Evolutionary conservation across 1,284 basidiomycete species (phyloP), one percentile per base, ranked within the genome.

Genomic region (Gastroboletus turbinatus): DNA sequence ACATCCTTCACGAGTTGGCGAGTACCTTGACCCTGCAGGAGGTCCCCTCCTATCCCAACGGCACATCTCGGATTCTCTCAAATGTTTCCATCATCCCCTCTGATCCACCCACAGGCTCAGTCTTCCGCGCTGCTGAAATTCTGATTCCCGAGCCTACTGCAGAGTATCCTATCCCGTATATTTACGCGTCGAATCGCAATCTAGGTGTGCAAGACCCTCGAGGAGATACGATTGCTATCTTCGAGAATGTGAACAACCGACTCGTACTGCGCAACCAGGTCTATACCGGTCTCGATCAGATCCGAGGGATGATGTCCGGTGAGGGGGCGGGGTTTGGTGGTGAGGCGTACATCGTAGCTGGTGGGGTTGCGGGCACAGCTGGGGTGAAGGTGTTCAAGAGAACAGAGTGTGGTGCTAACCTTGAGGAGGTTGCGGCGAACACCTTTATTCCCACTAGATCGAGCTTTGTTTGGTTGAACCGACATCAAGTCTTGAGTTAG

Each of bases 101-200:
- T 0, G 74, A 79, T 59, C 76, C 75, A 43, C 80, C 82, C 0
- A 59, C 73, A 27, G 79, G 79, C 30, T 76, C 82, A 0, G 58
- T 64, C 4, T 84, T 79, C 63, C 79, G 78, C 9, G 84, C 77
- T 2, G 84, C 74, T 6, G 85, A 87, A 63, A 81, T 88, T 59
- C 77, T 87, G 48, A 78, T 85, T 55, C 83, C 85, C 0, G 53
- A 74, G 7, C 76, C 79, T 3, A 80, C 78, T 17, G 44, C 60
- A 2, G 58, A 68, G 10, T 86, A 82, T 74, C 78, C 78, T 0
- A 75, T 61, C 0, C 77, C 80, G 0, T 85, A 82, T 64, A 79
- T 89, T 56, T 89, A 88, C 71, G 78, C 78, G 27, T 86, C 84
- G n/a, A 89, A 89, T 72, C 79, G 87, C 52, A 86, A 88, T 67